These are phyloP conservation scores for Penicillium sp. DNA, from an alignment of 2,329 filamentous ascomycete genomes.

Conservation along the genomic window DNA sequence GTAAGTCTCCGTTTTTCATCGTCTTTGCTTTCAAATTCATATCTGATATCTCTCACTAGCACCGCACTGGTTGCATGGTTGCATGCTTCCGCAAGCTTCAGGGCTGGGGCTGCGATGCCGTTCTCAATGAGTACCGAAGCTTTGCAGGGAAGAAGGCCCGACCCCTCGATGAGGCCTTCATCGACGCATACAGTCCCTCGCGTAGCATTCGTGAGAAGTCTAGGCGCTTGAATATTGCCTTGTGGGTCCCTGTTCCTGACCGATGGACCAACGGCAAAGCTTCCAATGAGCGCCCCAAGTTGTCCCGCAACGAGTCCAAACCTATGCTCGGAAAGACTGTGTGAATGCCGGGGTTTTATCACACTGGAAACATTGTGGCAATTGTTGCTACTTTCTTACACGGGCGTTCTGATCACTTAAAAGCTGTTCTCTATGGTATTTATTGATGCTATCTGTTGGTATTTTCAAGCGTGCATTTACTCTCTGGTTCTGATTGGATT, in stretches of 20 bases:
- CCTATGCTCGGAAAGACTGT: too few species aligned
- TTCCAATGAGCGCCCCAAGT: not conserved
- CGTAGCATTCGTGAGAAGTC: not conserved
- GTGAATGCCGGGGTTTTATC: too few species aligned
- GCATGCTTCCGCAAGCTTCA: conserved; percentile 76
- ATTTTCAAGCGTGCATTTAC: too few species aligned
- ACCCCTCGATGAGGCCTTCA: not conserved
- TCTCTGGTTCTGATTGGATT: too few species aligned
- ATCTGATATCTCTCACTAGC: conserved; percentile 53
- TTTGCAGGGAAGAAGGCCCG: not conserved
- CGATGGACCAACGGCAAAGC: not conserved
- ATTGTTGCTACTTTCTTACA: too few species aligned
- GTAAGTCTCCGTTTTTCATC: conserved; percentile 46
- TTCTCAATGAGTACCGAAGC: conserved; percentile 72
- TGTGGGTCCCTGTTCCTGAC: not conserved
- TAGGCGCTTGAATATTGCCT: not conserved
- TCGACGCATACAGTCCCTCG: not conserved
- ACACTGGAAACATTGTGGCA: too few species aligned
- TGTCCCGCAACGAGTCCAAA: too few species aligned
- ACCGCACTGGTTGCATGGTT: conserved; percentile 89
- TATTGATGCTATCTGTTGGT: too few species aligned
- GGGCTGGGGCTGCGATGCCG: conserved; percentile 67
- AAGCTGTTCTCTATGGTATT: too few species aligned
- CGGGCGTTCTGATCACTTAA: too few species aligned
- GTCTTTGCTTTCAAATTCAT: not conserved